Percentiles rank a stretch among this genome's conserved stretches.
Evolutionary conservation across 306 rosid species (phyloP).

Genomic region (Trichosanthes truncata): DNA sequence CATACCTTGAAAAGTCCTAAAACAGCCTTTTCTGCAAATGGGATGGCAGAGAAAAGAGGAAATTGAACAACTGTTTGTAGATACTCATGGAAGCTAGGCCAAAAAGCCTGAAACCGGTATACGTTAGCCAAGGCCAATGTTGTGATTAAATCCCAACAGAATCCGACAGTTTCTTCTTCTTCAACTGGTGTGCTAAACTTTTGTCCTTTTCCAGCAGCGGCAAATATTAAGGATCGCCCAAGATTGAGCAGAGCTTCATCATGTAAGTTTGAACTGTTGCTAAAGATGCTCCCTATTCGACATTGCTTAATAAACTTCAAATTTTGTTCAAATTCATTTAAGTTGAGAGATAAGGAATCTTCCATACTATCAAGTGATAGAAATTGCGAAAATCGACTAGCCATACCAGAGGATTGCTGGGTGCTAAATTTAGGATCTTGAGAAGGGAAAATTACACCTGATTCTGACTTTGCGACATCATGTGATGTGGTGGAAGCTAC

Average conservation of each 20-base stretch:
- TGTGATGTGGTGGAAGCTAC: constrained; percentile 20
- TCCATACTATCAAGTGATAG: constrained; percentile 47
- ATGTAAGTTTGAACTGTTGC: constrained; percentile 45
- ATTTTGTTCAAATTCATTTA: constrained; percentile 75
- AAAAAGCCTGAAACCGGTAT: constrained; percentile 50
- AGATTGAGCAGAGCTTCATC: constrained; percentile 57
- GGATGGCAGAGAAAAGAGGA: constrained; percentile 78
- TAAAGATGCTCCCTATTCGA: constrained; percentile 59
- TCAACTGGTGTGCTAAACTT: constrained; percentile 83
- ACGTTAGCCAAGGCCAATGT: constrained; percentile 43
- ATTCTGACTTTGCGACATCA: constrained; percentile 26
- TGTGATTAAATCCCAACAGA: constrained; percentile 84
- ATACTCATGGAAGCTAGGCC: constrained; percentile 68
- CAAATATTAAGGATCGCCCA: constrained; percentile 62
- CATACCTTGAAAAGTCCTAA: constrained; percentile 52
- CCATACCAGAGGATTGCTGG: constrained; percentile 34
- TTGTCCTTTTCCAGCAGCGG: constrained; percentile 94
- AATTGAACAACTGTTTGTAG: constrained; percentile 66
- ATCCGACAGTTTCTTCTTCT: constrained; percentile 85
- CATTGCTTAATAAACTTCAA: constrained; percentile 69
- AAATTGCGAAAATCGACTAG: constrained; percentile 38
- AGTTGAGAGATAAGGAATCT: constrained; percentile 49
- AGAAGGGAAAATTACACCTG: constrained; percentile 33
- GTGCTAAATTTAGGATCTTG: constrained; percentile 31
- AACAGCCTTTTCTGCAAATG: constrained; percentile 71